phyloP scores from a whole-genome alignment of 1,284 basidiomycete genomes.

The Bjerkandera adusta region DNA sequence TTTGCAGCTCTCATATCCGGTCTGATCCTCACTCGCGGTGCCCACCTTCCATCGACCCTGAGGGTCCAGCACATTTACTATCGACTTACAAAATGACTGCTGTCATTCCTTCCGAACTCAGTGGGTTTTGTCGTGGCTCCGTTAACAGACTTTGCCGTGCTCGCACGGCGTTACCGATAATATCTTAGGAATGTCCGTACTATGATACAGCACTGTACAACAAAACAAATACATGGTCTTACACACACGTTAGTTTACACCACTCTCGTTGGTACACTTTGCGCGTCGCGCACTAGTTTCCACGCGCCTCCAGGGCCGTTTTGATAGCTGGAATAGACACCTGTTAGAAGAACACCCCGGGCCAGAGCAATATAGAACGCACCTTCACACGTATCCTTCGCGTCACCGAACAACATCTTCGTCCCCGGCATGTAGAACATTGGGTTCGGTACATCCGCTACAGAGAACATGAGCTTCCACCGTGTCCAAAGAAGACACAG shows the following conservation, averaged over 20 bases:
- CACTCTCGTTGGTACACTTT: not conserved
- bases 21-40: no score
- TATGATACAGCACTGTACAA: not conserved
- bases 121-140: no score
- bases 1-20: no score
- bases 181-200: no score
- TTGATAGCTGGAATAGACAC: constrained; percentile 17
- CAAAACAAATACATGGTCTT: no score
- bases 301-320: constrained; percentile 16
- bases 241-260: constrained; percentile 1
- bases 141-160: no score
- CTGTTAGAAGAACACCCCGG: not conserved
- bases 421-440: constrained; percentile 89
- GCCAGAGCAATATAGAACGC: constrained; percentile 20
- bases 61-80: no score
- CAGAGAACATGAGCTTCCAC: constrained; percentile 6
- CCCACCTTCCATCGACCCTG: no score
- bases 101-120: no score
- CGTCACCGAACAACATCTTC: constrained; percentile 88
- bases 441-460: constrained; percentile 85
- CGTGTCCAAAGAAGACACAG: constrained; percentile 10
- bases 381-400: constrained; percentile 85
- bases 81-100: no score
- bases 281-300: not conserved
- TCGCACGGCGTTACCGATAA: no score